Base-by-base conservation (phyloP, 1,284 basidiomycete species). In the Austroboletus rostrupii region DNA sequence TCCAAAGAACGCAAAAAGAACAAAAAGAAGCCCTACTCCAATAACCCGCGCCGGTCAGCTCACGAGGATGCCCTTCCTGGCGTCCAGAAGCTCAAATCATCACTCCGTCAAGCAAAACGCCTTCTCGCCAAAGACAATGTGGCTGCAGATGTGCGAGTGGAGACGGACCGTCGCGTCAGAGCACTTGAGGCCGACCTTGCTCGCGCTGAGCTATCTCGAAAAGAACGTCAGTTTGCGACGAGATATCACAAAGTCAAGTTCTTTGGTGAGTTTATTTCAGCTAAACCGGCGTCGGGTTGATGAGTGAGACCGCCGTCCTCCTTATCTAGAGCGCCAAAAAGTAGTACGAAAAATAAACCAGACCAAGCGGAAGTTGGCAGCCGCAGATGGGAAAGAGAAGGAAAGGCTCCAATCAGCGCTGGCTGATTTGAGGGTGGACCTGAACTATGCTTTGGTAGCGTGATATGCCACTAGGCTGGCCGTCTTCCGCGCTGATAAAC, bases 201-300 rank as follows among this genome's bases (percentile, higher is more conserved):
- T 26, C 77, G 73, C 54, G 83, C 84, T 1, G 77, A 83, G 65
- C 61, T 60, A 50, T 70, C 73, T 47, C 72, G 73, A 13, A 87
- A 87, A 61, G 92, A 93, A 67, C 80, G 84, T 43, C 72, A 80
- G 43, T 73, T 90, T 58, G 87, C 90, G 0, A 69, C 77, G 39
- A 79, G 79, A 56, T 95, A 95, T 67, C 92, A 92, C 61, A 90
- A 83, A 69, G 73, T 92, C 61, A 94, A 92, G 68, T 94, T 94
- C 71, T 94, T 94, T 57, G 91, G 90, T 90, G 56, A 55, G 82
- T 72, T 12, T 23, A 10, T 49, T 36, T 3, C 26, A 38, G 2
- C n/a, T 0, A 12, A 13, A 38, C 32, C 26, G n/a, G n/a, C n/a
- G n/a, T 31, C 19, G 19, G 36, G 11, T 12, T 13, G 8, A 47